Base-by-base conservation (phyloP, 108 stramenopile genomes). In the Skeletonema costatum region DNA sequence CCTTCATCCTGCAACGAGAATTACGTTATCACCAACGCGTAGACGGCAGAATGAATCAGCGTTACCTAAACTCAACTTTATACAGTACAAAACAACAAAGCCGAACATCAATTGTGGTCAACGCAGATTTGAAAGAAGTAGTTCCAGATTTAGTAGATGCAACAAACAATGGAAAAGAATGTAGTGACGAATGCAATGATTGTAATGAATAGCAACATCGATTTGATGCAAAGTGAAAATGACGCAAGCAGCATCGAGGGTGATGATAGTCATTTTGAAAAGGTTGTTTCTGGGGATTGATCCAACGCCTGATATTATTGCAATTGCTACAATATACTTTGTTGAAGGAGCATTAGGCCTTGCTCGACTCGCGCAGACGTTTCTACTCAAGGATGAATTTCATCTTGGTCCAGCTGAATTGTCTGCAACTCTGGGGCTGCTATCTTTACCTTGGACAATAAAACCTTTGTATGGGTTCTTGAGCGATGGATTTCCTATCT, bases 261-360 rank as follows among this genome's bases (percentile, higher is more conserved):
- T 17, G 32, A 48, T 19, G 42, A 51, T 11, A 65, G 30, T 17
- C n/a, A 38, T 81, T 5, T 39, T 66, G 19, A 71, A 80, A 39
- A 75, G 38, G 16, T 31, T 90, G 5, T 89, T 93, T 60, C 50
- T 90, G 33, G 90, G 92, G 19, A 90, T 93, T 29, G 90, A 90
- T 50, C 92, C 90, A 25, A 87, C 93, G 30, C 90, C 93, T 1
- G 92, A 92, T 59, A 79, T 95, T 32, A n/a, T 92, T 25, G 93
- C 97, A 32, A 97, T 98, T 64, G 80, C 88, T 19, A 87, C 92
- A 46, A 96, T 97, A 30, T 98, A 98, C 72, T 97, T 98, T 74
- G 96, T 97, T 9, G 96, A 98, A 71, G 98, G 98, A n/a, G 96
- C 97, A 11, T 70, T 98, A 21, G 96, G 96, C 31, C 77, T 98